phyloP scores from a whole-genome alignment of 805 yeast species.

The Hanseniaspora clermontiae region DNA sequence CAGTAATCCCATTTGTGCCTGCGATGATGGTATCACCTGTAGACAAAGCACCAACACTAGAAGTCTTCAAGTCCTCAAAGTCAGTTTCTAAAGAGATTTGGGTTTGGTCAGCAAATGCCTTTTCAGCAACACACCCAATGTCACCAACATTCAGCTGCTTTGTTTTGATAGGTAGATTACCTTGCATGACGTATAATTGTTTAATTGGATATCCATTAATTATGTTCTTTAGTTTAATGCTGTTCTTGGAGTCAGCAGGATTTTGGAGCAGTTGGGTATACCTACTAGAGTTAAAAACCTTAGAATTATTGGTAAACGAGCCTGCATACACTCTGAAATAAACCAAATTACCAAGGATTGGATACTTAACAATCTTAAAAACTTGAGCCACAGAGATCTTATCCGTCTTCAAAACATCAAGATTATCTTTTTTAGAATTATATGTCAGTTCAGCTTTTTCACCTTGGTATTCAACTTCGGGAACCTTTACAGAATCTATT shows the following conservation, averaged over 20 bases:
- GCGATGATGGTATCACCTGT: slow-evolving; percentile 87
- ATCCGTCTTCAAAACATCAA: slow-evolving; percentile 43
- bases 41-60: slow-evolving; percentile 34
- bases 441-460: slow-evolving; percentile 25
- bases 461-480: slow-evolving; percentile 27
- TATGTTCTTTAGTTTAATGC: slow-evolving; percentile 26
- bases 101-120: slow-evolving; percentile 24
- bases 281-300: slow-evolving; percentile 48
- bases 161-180: slow-evolving; percentile 70
- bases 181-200: slow-evolving; percentile 72
- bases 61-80: slow-evolving; percentile 8
- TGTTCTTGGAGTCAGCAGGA: neutral
- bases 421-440: slow-evolving; percentile 35
- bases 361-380: slow-evolving; percentile 81
- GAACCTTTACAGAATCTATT: slow-evolving; percentile 46
- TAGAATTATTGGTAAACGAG: slow-evolving; percentile 45
- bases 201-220: slow-evolving; percentile 55
- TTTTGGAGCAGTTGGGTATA: neutral
- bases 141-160: slow-evolving; percentile 55
- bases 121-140: slow-evolving; percentile 56
- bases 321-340: slow-evolving; percentile 87
- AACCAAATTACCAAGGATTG: slow-evolving; percentile 67
- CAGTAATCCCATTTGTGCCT: neutral
- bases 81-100: slow-evolving; percentile 36
- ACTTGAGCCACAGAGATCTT: slow-evolving; percentile 67